phyloP scores from a whole-genome alignment of 257 asterid species.

The Buddleja alternifolia region DNA sequence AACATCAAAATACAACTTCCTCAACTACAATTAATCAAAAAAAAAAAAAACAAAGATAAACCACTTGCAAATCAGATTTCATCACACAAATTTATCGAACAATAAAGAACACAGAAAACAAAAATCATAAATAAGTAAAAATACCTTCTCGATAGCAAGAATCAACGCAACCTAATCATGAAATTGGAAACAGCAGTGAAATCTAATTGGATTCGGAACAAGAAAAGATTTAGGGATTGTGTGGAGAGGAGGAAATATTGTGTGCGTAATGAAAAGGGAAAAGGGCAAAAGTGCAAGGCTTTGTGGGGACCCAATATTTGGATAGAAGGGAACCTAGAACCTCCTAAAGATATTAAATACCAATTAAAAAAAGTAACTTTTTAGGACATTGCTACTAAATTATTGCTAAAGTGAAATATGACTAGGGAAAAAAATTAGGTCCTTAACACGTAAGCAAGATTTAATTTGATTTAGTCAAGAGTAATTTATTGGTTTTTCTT shows the following conservation, averaged over 20 bases:
- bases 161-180: neutral
- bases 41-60: constrained; percentile 5
- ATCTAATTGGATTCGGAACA: constrained; percentile 21
- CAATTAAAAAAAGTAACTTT: constrained; percentile 20
- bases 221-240: constrained; percentile 10
- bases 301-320: constrained; percentile 62
- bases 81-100: constrained; percentile 1
- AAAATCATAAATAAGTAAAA: constrained; percentile 7
- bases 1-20: neutral
- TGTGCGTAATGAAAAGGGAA: neutral
- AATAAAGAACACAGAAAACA: constrained; percentile 4
- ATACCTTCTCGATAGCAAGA: constrained; percentile 30
- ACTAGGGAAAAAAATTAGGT: neutral
- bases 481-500: neutral
- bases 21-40: neutral
- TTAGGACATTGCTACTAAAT: constrained; percentile 18
- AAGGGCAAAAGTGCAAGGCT: constrained; percentile 48
- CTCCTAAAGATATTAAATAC: constrained; percentile 29
- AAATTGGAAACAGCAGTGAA: constrained; percentile 13
- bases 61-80: constrained; percentile 13
- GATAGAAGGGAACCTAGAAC: constrained; percentile 46
- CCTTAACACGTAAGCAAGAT: constrained; percentile 18
- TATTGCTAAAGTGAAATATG: constrained; percentile 14
- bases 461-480: constrained; percentile 14
- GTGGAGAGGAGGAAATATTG: constrained; percentile 25